These are phyloP conservation scores for Podaxis rugospora DNA, from an alignment of 768 basidiomycete species.

Conservation along the genomic window DNA sequence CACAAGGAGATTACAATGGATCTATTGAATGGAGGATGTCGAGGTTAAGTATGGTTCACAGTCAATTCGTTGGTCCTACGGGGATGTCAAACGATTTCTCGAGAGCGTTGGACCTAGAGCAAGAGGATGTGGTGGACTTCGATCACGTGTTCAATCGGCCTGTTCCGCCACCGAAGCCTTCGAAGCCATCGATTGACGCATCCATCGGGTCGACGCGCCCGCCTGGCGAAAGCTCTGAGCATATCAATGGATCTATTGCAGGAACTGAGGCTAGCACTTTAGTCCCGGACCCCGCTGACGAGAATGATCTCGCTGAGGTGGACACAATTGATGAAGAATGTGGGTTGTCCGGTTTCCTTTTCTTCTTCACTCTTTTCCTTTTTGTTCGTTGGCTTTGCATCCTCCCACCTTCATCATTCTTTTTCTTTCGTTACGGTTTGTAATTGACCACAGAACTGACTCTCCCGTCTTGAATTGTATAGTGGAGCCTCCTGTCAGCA, in stretches of 20 bases:
- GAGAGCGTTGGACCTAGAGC: constrained; percentile 28
- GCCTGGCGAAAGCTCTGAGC: constrained; percentile 20
- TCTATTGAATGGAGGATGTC: constrained; percentile 80
- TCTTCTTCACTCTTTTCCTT: not conserved
- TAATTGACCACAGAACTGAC: not conserved
- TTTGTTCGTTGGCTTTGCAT: not conserved
- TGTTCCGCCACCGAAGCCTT: constrained; percentile 26
- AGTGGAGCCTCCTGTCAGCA: not conserved
- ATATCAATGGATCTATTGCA: constrained; percentile 9
- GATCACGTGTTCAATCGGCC: constrained; percentile 44
- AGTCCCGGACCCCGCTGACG: constrained; percentile 17
- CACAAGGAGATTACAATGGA: constrained; percentile 65
- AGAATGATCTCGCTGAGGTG: constrained; percentile 19
- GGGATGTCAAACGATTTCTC: constrained; percentile 32
- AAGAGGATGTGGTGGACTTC: constrained; percentile 57
- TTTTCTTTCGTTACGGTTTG: not conserved
- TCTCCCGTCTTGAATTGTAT: not conserved
- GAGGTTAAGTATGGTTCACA: constrained; percentile 57
- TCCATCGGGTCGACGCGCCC: constrained; percentile 24
- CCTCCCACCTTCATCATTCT: not conserved
- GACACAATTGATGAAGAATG: constrained; percentile 34
- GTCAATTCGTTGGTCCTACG: constrained; percentile 36
- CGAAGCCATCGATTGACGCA: constrained; percentile 21
- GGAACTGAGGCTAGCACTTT: constrained; percentile 24
- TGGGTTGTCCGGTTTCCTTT: constrained; percentile 20